phyloP scores from a whole-genome alignment of 73 alveolate species.

The Paramecium sexaurelia region DNA sequence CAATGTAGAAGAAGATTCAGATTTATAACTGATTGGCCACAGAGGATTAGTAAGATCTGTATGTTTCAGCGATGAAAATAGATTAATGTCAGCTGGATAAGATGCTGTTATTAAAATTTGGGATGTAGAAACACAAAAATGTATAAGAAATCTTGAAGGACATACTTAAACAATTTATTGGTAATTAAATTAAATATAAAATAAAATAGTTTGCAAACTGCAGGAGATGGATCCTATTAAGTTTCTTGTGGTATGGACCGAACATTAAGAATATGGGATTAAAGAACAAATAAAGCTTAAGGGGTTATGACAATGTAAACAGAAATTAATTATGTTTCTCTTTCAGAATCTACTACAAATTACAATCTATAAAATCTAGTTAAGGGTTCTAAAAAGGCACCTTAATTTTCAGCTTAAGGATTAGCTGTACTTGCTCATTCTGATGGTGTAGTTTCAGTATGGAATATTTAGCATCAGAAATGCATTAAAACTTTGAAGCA shows the following conservation, averaged over 20 bases:
- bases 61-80: slow-evolving; percentile 91
- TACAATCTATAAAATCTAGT: slow-evolving; percentile 31
- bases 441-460: slow-evolving; percentile 71
- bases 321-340: slow-evolving; percentile 82
- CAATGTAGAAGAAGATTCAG: slow-evolving; percentile 79
- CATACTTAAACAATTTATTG: slow-evolving; percentile 88
- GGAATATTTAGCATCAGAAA: slow-evolving; percentile 69
- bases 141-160: slow-evolving; percentile 83
- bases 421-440: slow-evolving; percentile 72
- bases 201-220: slow-evolving; percentile 59
- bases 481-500: slow-evolving; percentile 44
- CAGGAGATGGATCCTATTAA: slow-evolving; percentile 90
- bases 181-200: slow-evolving; percentile 68
- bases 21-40: slow-evolving; percentile 90
- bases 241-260: slow-evolving; percentile 95
- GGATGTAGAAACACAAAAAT: slow-evolving; percentile 93
- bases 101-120: slow-evolving; percentile 91
- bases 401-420: slow-evolving; percentile 10
- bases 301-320: slow-evolving; percentile 67
- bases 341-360: slow-evolving; percentile 45
- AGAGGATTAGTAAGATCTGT: slow-evolving; percentile 96
- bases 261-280: slow-evolving; percentile 95
- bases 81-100: slow-evolving; percentile 88
- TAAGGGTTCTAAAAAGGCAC: slow-evolving; percentile 24
- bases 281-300: slow-evolving; percentile 76